Evolutionary conservation across 192 early-diverging fungal species (phyloP).

Genomic region (Gryganskiella cystojenkinii): DNA sequence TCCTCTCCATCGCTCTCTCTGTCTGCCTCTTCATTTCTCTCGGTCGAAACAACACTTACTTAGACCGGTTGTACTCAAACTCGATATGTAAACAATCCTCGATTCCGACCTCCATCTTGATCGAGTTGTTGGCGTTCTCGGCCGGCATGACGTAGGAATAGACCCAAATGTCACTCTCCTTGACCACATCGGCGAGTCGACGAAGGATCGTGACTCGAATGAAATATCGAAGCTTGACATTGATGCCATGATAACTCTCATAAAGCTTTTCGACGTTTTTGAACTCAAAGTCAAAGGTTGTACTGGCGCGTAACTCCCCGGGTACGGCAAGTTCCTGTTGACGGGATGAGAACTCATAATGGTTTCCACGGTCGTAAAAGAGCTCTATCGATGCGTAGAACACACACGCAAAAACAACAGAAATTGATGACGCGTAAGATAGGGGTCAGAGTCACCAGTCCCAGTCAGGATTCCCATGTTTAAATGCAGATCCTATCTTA

Average conservation of each 20-base stretch:
- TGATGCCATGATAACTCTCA: slow-evolving; percentile 98
- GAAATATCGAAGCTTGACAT: slow-evolving; percentile 98
- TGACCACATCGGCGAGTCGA: slow-evolving; percentile 86
- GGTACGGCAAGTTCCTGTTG: slow-evolving; percentile 95
- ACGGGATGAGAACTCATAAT: slow-evolving; percentile 93
- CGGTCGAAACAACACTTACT: slow-evolving; percentile 73
- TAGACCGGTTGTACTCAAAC: slow-evolving; percentile 99
- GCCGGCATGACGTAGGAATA: slow-evolving; percentile 96
- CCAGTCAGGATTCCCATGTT: too few species aligned
- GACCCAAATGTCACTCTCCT: slow-evolving; percentile 98
- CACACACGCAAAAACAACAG: background rate
- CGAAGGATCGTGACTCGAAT: slow-evolving; percentile 93
- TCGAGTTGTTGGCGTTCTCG: slow-evolving; percentile 87
- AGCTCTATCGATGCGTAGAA: slow-evolving; percentile 70
- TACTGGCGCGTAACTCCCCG: slow-evolving; percentile 87
- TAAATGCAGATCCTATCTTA: too few species aligned
- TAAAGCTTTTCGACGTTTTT: slow-evolving; percentile 99
- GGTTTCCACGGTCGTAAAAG: slow-evolving; percentile 95
- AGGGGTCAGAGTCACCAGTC: background rate
- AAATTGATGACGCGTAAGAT: slow-evolving; percentile 1
- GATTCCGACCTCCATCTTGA: slow-evolving; percentile 99
- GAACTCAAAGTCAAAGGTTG: slow-evolving; percentile 95
- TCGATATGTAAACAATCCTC: slow-evolving; percentile 99
- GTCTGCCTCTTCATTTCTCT: too few species aligned
- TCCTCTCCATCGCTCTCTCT: too few species aligned